A percentile compares a stretch with the other conserved stretches of the same genome.
These are phyloP conservation scores for Rhododendron williamsianum DNA, from an alignment of 148 eudicot genomes.

Conservation along the genomic window DNA sequence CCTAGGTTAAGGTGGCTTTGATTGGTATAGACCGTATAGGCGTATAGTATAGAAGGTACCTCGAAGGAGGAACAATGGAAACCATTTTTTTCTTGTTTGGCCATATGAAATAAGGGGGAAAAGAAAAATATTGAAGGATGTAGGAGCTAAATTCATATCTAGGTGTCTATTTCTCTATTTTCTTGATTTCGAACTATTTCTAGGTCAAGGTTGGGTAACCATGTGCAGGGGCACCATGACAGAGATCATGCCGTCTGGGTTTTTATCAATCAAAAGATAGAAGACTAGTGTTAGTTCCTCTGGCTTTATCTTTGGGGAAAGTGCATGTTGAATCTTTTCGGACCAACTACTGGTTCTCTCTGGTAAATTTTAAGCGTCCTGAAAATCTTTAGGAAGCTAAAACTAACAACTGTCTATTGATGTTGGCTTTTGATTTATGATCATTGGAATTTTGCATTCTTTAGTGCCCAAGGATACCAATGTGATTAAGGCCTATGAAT, in stretches of 20 bases:
- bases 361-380: background rate
- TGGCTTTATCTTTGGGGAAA: background rate
- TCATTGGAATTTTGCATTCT: background rate
- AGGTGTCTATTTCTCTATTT: background rate
- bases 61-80: background rate
- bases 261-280: background rate
- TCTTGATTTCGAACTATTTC: background rate
- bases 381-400: background rate
- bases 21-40: background rate
- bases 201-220: background rate
- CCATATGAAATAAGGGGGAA: background rate
- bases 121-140: background rate
- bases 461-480: background rate
- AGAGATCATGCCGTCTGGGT: background rate
- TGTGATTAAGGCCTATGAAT: background rate
- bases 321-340: background rate
- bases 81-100: background rate
- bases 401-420: background rate
- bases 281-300: background rate
- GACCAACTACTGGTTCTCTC: background rate
- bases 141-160: background rate
- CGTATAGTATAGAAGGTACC: background rate
- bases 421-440: background rate
- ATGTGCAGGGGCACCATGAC: background rate
- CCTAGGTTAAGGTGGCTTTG: background rate